Base-by-base conservation (phyloP, 73 alveolate species). In the Symbiodinium pilosum region DNA sequence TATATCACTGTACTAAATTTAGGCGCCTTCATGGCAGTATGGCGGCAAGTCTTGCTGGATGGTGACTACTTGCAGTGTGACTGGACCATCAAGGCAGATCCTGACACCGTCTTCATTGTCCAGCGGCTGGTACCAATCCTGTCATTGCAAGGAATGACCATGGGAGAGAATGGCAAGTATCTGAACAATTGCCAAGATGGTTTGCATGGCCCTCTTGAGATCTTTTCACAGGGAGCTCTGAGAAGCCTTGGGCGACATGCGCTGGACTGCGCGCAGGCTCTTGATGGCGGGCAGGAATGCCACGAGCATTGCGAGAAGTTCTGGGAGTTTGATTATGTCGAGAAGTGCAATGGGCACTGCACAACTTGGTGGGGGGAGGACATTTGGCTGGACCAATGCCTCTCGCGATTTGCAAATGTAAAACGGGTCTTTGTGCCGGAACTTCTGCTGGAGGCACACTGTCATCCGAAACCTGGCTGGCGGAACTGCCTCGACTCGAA, bases 351-450 rank as follows among this genome's bases (percentile, higher is more conserved):
- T 43, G 97, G 97, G 18, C 97, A 85, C 4, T 91, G 97, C 97
- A 91, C 97, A 32, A 38, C 26, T 28, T 91, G 97, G 97, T 91
- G 97, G 97, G 97, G 97, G 32, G 97, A 91, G 56, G 97, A 91
- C 32, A 91, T 91, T 71, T 91, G 97, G 97, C 18, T 28, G n/a
- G 97, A 91, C 75, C 97, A 91, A 32, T 91, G 97, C 88, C 87
- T 91, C 41, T 69, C 38, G 38, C 97, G 77, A 18, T 91, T 91
- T 86, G 77, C 97, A 2, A 88, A 68, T 52, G 97, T 83, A 28
- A n/a, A 43, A 3, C 87, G 97, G 12, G 77, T 91, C 43, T 91
- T 69, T 43, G 97, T 68, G 52, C 97, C 97, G 8, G 36, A 69
- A 32, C 87, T 91, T 5, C 40, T 91, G 51, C 36, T n/a, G 44